A percentile compares a stretch with the other conserved stretches of the same genome.
Evolutionary conservation across 108 stramenopile species (phyloP).

Genomic region (Seminavis robusta): DNA sequence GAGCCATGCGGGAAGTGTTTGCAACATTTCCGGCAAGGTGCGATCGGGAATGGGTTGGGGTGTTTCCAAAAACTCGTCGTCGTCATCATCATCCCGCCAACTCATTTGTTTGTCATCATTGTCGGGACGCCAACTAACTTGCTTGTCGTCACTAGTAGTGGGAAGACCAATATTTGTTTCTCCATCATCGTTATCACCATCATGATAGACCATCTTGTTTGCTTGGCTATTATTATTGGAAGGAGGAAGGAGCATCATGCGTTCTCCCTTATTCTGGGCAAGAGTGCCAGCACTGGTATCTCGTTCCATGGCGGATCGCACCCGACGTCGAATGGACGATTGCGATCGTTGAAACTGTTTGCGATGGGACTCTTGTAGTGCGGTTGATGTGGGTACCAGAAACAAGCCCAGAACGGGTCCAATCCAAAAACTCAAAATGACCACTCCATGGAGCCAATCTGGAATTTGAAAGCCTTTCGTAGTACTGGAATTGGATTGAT

Average conservation of each 20-base stretch:
- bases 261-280: not conserved
- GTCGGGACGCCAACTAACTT: too few species aligned
- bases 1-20: slow-evolving; percentile 65
- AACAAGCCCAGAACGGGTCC: too few species aligned
- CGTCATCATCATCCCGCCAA: slow-evolving; percentile 1
- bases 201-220: not conserved
- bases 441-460: slow-evolving; percentile 34
- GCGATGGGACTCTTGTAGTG: too few species aligned
- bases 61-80: slow-evolving; percentile 4
- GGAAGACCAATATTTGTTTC: slow-evolving; percentile 21
- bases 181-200: slow-evolving; percentile 20
- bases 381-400: too few species aligned
- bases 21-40: slow-evolving; percentile 69
- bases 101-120: too few species aligned
- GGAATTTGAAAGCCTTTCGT: slow-evolving; percentile 26
- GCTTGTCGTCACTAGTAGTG: too few species aligned
- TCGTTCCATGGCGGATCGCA: too few species aligned
- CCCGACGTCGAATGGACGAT: too few species aligned
- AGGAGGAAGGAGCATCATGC: slow-evolving; percentile 14
- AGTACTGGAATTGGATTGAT: not conserved
- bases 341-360: too few species aligned
- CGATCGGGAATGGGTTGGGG: too few species aligned
- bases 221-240: not conserved
- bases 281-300: too few species aligned
- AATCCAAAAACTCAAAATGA: too few species aligned